A percentile compares a stretch with the other conserved stretches of the same genome.
phyloP scores from a whole-genome alignment of 805 yeast genomes.

The Cyberlindnera suaveolens region DNA sequence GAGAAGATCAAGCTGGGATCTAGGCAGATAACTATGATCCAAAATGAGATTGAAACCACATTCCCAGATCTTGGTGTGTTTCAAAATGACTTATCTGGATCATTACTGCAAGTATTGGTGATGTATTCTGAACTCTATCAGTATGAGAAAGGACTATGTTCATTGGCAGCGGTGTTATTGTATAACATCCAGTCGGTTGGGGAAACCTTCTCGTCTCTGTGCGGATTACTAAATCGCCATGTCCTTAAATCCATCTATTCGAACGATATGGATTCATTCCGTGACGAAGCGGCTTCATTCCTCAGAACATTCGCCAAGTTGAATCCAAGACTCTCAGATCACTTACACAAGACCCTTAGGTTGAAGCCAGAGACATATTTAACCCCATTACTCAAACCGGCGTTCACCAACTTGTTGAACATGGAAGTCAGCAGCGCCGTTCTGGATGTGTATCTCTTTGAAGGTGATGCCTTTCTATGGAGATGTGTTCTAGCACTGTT shows the following conservation, averaged over 20 bases:
- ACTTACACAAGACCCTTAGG: conserved; percentile 37
- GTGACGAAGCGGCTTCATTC: conserved; percentile 40
- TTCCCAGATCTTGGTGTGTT: conserved; percentile 35
- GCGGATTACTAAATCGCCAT: conserved; percentile 32
- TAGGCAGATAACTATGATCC: conserved; percentile 5
- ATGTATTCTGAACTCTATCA: conserved; percentile 22
- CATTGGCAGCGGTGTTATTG: conserved; percentile 36
- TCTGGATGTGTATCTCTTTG: conserved; percentile 55
- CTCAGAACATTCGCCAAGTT: conserved; percentile 39
- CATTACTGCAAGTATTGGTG: conserved; percentile 28
- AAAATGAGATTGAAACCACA: conserved; percentile 21
- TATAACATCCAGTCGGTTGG: conserved; percentile 28
- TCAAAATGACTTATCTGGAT: conserved; percentile 28
- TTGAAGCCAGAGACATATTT: conserved; percentile 39
- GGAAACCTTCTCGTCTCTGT: conserved; percentile 34
- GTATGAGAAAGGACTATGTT: conserved; percentile 32
- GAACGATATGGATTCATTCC: conserved; percentile 17
- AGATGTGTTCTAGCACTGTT: conserved; percentile 49
- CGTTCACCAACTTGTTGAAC: conserved; percentile 40
- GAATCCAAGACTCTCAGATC: conserved; percentile 40
- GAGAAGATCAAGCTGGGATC: conserved; percentile 5
- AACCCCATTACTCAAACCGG: conserved; percentile 34
- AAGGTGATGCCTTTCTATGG: conserved; percentile 50
- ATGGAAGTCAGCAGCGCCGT: conserved; percentile 43
- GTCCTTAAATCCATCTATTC: conserved; percentile 28